Conservation (phyloP, 176 grass and related monocot species). For the Metroxylon sagu region DNA sequence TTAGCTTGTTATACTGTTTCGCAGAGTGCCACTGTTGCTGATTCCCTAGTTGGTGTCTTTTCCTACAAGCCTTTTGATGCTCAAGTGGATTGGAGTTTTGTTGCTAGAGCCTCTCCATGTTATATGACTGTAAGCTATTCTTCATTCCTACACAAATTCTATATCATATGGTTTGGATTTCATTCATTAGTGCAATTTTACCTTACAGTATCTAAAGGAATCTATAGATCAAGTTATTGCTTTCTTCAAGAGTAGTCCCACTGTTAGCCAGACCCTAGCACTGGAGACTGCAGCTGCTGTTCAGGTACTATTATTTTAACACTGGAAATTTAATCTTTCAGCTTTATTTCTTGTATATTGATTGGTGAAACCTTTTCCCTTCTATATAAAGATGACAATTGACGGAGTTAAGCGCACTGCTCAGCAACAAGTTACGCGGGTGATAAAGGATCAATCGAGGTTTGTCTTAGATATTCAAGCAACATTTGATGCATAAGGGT, state of each 20-base stretch:
- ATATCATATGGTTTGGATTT: neutral
- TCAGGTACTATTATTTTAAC: slow-evolving; percentile 40
- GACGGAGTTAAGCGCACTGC: slow-evolving; percentile 91
- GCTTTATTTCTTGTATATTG: slow-evolving; percentile 2
- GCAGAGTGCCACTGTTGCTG: slow-evolving; percentile 65
- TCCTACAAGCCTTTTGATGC: slow-evolving; percentile 87
- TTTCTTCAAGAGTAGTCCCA: slow-evolving; percentile 92
- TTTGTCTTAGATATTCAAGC: slow-evolving; percentile 15
- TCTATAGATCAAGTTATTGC: slow-evolving; percentile 71
- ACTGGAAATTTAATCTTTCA: slow-evolving; percentile 2
- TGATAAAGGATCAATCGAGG: slow-evolving; percentile 83
- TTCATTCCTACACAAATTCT: neutral
- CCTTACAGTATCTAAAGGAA: slow-evolving; percentile 75
- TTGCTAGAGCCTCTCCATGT: slow-evolving; percentile 88
- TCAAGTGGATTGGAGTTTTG: slow-evolving; percentile 92
- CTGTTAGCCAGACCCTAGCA: slow-evolving; percentile 77
- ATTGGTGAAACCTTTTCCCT: slow-evolving; percentile 24
- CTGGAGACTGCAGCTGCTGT: slow-evolving; percentile 88
- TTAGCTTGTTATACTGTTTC: neutral
- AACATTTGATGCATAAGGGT: too few relatives aligned
- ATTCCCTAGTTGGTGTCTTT: slow-evolving; percentile 78
- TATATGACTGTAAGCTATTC: slow-evolving; percentile 82
- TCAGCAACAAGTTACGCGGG: slow-evolving; percentile 80
- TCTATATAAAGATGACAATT: slow-evolving; percentile 69
- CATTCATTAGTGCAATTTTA: slow-evolving; percentile 6